Base-by-base conservation (phyloP, 805 yeast species). In the Metschnikowia lochheadii region DNA sequence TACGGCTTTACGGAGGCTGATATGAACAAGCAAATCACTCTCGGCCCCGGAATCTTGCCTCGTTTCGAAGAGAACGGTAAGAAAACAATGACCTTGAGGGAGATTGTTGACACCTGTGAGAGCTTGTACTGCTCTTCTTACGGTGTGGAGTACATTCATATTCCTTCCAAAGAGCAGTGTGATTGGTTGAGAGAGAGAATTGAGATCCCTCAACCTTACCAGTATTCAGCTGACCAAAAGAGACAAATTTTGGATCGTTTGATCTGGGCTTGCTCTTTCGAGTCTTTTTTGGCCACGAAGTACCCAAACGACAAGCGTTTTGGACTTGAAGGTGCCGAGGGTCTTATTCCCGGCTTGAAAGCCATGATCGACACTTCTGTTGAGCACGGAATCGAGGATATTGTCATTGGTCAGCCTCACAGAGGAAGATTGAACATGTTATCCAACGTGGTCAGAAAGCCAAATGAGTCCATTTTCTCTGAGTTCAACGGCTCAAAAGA, bases 381-480 rank as follows among this genome's bases (percentile, higher is more conserved):
- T 46, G 95, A 87, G 59, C 75, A 77, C 55, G 99, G 99, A 62
- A 85, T 92, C 48, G 97, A 91, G 73, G 98, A 92, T 69, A 84
- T 94, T 55, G 95, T 92, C 63, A 86, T 94, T 63, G 99, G 99
- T 77, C 94, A 94, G 98, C 97, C 99, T 48, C 99, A 94, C 75
- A 88, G 99, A 81, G 99, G 99, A 75, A 85, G 99, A 78, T 80
- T 94, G 64, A 94, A 94, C 73, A 91, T 94, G 85, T 82, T 94
- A 73, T 89, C 98, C 53, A 94, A 94, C 76, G 98, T 94, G 63
- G 97, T 94, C 45, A 87, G 99, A 77, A 94, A 94, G 72, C 98
- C 99, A 63, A 91, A 94, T 69, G 98, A 92, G 77, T 90, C 97
- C 46, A 94, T 94, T 67, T 92, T 94, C 73, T 84, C 95, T 48